Evolutionary conservation across 108 stramenopile genomes (phyloP), one percentile per base, ranked within the genome.

Genomic region (Skeletonema costatum): DNA sequence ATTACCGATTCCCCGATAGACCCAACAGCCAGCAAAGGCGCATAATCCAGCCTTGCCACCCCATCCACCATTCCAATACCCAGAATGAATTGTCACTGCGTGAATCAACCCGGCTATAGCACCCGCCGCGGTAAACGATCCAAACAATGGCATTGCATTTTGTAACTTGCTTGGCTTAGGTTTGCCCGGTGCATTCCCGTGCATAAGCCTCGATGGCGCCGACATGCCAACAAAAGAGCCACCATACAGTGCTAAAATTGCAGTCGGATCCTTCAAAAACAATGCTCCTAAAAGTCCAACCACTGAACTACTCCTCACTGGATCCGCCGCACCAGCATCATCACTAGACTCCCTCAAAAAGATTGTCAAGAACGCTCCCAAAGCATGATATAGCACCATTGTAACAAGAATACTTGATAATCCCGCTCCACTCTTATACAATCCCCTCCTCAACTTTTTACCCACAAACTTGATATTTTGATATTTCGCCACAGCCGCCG

Each of bases 21-120:
- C 53, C 81, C 81, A 82, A 64, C 81, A 82, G 1, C 83, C 89
- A 6, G 87, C 78, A 63, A 88, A 88, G 10, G 83, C 83, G 68
- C 89, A 90, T 30, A 82, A 39, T n/a, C 89, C 89, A 31, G 88
- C 88, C 61, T 90, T 90, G 32, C 89, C 89, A 17, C 89, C 89
- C 89, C 89, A 90, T 31, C 82, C 85, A 41, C 82, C 85, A 51
- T 77, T 78, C 89, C 89, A 90, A 71, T 81, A 87, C 16, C 86
- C 86, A 56, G 48, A 71, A 48, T 80, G 75, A 58, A 90, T 84
- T 31, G 87, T 86, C 16, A 84, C 30, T 33, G 79, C 89, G 50
- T 90, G 87, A 39, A 90, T 64, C 73, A 88, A 32, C 25, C 89
- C 89, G 2, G 86, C 86, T 29, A 90, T 51, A 2, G 74, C 73